Percentiles rank a stretch among this genome's conserved stretches.
These are phyloP conservation scores for Ceratobasidium sp. DNA, from an alignment of 1,284 basidiomycete species.

Conservation along the genomic window DNA sequence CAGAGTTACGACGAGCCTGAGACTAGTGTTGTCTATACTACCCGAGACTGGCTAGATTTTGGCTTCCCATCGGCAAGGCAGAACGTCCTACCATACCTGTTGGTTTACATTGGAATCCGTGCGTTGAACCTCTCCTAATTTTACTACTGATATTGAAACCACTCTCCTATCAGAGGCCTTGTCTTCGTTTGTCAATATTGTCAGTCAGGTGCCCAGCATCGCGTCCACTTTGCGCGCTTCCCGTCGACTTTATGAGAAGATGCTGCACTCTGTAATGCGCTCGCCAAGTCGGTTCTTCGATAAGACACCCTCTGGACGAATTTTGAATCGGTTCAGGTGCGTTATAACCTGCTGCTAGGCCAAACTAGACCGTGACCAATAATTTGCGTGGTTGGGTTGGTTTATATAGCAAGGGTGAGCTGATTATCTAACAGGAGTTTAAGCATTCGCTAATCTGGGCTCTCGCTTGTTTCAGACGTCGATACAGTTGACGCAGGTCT, in stretches of 20 bases:
- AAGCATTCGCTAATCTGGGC: neutral
- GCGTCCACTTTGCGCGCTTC: constrained; percentile 34
- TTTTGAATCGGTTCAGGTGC: constrained; percentile 21
- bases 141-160: too few species aligned
- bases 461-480: constrained; percentile 19
- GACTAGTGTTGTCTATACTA: too few species aligned
- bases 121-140: neutral
- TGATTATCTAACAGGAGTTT: neutral
- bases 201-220: constrained; percentile 19
- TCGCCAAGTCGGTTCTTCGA: constrained; percentile 42
- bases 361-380: too few species aligned
- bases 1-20: constrained; percentile 23
- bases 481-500: constrained; percentile 42
- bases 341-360: neutral
- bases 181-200: neutral
- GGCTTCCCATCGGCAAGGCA: constrained; percentile 26
- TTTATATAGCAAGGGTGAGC: constrained; percentile 40
- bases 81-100: constrained; percentile 38
- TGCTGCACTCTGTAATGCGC: constrained; percentile 40
- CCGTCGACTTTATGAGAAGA: constrained; percentile 15
- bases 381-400: neutral
- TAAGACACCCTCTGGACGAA: constrained; percentile 39
- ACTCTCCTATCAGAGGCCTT: neutral
- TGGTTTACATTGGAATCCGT: constrained; percentile 29
- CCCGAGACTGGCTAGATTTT: neutral